Base-by-base conservation (phyloP, 1,139 yeast species). In the Diutina rugosa region DNA sequence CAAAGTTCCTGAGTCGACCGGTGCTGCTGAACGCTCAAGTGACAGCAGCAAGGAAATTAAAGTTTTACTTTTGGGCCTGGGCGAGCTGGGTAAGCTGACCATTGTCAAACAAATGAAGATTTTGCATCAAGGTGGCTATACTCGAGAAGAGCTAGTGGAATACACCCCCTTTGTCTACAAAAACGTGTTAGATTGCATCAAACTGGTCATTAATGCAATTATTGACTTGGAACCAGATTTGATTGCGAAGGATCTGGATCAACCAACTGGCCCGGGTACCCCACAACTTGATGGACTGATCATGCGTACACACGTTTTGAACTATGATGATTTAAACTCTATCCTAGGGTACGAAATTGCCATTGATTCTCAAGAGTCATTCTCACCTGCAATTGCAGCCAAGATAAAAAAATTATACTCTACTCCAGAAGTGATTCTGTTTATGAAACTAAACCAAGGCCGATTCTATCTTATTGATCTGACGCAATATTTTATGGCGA, bases 381-480 rank as follows among this genome's bases (percentile, higher is more conserved):
- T 83, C 59, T 77, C 79, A 62, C 67, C 69, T 14, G 66, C 64
- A 6, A 70, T 85, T 55, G 82, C 82, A 0, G 57, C 61, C 4
- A 74, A 74, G 55, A 78, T 85, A 57, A 65, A 68, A 30, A 67
- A 68, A 30, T 65, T 90, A 45, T 85, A 93, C 79, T 67, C 72
- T 48, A 66, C 64, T 10, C 81, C 84, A 0, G 80, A 80, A 18
- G 89, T 90, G 12, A 75, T 74, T 59, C 71, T 76, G 48, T 73
- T 87, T 61, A 71, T 87, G 55, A 76, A 76, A 57, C 78, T 79
- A 56, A 81, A 85, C 59, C 82, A 89, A 61, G 83, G 88, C 46
- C 83, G 85, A 58, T 90, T 90, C 64, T 90, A 90, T 67, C 73
- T 91, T 55, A 83, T 90, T 78, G 98, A 91, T 67, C 88, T 96